Conservation (phyloP, 768 basidiomycete species). For the Auricularia sp. region DNA sequence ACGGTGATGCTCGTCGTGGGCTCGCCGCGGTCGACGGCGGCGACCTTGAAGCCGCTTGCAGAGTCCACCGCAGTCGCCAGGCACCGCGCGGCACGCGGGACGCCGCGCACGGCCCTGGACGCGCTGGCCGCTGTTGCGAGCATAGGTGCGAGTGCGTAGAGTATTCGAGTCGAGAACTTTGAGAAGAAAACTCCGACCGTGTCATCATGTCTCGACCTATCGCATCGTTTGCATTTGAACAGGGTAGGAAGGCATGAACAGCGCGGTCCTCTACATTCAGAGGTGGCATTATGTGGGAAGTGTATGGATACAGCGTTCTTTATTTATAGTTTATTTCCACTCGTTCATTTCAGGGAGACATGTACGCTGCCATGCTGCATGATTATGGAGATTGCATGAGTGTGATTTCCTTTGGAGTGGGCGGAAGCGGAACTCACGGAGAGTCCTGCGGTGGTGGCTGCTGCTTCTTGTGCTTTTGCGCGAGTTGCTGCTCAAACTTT, state of each 20-base stretch:
- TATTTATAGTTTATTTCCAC: too few species aligned
- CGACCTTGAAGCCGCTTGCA: constrained; percentile 73
- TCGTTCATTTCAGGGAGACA: constrained; percentile 48
- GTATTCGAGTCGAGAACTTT: too few species aligned
- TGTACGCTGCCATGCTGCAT: constrained; percentile 62
- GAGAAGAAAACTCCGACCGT: too few species aligned
- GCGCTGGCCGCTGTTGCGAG: constrained; percentile 1
- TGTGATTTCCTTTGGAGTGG: neutral
- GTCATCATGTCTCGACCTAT: too few species aligned
- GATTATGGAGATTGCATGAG: constrained; percentile 15
- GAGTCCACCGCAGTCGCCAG: constrained; percentile 76
- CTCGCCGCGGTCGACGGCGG: constrained; percentile 71
- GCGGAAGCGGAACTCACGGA: constrained; percentile 31
- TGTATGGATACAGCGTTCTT: too few species aligned
- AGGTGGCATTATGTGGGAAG: too few species aligned
- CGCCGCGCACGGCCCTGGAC: neutral
- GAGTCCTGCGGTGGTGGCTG: constrained; percentile 21
- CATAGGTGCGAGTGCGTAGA: neutral
- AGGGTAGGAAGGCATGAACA: too few species aligned
- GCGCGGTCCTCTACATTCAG: too few species aligned
- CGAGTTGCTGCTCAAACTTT: constrained; percentile 71
- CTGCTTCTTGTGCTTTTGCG: constrained; percentile 29
- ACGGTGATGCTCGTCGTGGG: constrained; percentile 82
- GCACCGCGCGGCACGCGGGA: neutral
- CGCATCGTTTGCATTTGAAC: too few species aligned